These are phyloP conservation scores for Exophiala viscosa DNA, from an alignment of 2,329 filamentous ascomycete species.

Conservation along the genomic window DNA sequence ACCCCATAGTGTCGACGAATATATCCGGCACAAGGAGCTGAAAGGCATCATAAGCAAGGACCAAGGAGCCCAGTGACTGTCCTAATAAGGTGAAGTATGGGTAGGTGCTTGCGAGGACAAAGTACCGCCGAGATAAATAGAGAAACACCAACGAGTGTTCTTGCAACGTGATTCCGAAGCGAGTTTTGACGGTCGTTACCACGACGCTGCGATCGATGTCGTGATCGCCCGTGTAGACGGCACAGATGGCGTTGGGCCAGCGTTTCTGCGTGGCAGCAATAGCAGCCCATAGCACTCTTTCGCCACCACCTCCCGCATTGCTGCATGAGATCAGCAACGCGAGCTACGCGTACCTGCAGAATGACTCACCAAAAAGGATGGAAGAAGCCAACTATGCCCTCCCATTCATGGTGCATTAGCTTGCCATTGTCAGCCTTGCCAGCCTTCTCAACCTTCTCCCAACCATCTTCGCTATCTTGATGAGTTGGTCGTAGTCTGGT, in stretches of 20 bases:
- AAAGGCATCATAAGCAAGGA: slow-evolving; percentile 90
- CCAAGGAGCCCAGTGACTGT: slow-evolving; percentile 84
- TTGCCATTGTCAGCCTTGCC: slow-evolving; percentile 44
- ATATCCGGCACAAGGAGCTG: slow-evolving; percentile 87
- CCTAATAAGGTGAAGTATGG: slow-evolving; percentile 88
- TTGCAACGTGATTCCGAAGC: slow-evolving; percentile 90
- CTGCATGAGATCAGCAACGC: slow-evolving; percentile 42
- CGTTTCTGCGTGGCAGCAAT: slow-evolving; percentile 83
- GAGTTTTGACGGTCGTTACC: slow-evolving; percentile 69
- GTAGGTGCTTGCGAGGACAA: slow-evolving; percentile 82
- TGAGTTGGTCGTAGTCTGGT: slow-evolving; percentile 6
- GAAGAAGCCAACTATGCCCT: slow-evolving; percentile 89
- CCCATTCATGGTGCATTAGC: slow-evolving; percentile 60
- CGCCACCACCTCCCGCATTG: slow-evolving; percentile 93
- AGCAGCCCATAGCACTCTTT: slow-evolving; percentile 93
- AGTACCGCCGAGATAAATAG: slow-evolving; percentile 82
- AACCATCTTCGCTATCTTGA: slow-evolving; percentile 54
- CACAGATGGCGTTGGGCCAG: slow-evolving; percentile 83
- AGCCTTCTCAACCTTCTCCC: slow-evolving; percentile 63
- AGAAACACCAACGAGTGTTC: slow-evolving; percentile 79
- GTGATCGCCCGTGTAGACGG: slow-evolving; percentile 94
- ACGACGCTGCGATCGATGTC: slow-evolving; percentile 78
- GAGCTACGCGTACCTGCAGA: background rate
- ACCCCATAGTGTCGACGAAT: slow-evolving; percentile 97
- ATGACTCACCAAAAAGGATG: slow-evolving; percentile 83